Percentiles rank a stretch among this genome's conserved stretches.
These are phyloP conservation scores for Fusarium chuoi DNA, from an alignment of 2,329 filamentous ascomycete species.

Conservation along the genomic window DNA sequence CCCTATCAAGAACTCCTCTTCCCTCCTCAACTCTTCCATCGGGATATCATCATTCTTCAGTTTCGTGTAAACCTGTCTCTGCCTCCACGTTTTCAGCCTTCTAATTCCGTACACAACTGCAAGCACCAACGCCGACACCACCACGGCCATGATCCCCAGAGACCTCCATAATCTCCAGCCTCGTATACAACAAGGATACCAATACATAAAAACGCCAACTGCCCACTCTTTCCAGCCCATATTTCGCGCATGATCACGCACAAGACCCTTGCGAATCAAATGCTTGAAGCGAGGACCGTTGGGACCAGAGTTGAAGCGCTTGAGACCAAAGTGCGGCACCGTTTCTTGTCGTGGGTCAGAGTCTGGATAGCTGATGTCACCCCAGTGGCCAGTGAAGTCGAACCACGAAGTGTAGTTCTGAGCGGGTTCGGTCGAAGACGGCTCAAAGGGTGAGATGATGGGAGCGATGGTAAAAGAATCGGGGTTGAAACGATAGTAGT, in stretches of 20 bases:
- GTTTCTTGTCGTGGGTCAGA: constrained; percentile 48
- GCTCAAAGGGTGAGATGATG: constrained; percentile 23
- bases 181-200: constrained; percentile 49
- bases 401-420: constrained; percentile 49
- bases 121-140: constrained; percentile 11
- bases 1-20: constrained; percentile 34
- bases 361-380: constrained; percentile 46
- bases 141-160: constrained; percentile 22
- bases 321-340: constrained; percentile 46
- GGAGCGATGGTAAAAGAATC: constrained; percentile 35
- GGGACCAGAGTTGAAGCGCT: constrained; percentile 47
- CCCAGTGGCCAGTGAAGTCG: constrained; percentile 50
- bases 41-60: constrained; percentile 39
- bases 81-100: constrained; percentile 10
- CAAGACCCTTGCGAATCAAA: constrained; percentile 47
- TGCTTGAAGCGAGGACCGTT: constrained; percentile 48
- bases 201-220: constrained; percentile 41
- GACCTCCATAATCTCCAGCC: constrained; percentile 49
- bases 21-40: constrained; percentile 51
- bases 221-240: constrained; percentile 46
- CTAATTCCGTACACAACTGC: constrained; percentile 15
- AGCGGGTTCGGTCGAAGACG: neutral
- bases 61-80: constrained; percentile 29
- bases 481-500: constrained; percentile 50
- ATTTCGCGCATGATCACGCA: constrained; percentile 40